These are phyloP conservation scores for Penicillium roqueforti DNA, from an alignment of 495 filamentous ascomycete species.

Conservation along the genomic window DNA sequence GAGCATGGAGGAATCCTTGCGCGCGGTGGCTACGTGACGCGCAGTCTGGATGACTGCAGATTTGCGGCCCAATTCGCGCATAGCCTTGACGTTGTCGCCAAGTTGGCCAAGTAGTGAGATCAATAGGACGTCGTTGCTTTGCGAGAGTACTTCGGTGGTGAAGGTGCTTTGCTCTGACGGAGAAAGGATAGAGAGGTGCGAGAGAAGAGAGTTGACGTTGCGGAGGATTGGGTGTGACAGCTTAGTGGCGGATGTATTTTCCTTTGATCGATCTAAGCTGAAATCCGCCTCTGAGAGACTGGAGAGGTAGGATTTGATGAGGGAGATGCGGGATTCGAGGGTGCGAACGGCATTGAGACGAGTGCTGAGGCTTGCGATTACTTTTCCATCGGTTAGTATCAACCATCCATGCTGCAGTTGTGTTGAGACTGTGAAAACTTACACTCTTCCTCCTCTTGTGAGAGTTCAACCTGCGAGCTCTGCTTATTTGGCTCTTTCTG, in stretches of 20 bases:
- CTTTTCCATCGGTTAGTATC: constrained; percentile 33
- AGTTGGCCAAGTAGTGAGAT: constrained; percentile 66
- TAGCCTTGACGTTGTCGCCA: constrained; percentile 60
- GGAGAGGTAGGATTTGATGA: constrained; percentile 77
- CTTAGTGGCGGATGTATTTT: constrained; percentile 17
- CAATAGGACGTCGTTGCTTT: constrained; percentile 74
- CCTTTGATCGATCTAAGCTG: constrained; percentile 28
- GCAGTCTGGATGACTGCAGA: constrained; percentile 57
- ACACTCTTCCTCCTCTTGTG: constrained; percentile 74
- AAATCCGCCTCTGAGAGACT: constrained; percentile 60
- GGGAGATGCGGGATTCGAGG: constrained; percentile 75
- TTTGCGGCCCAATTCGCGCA: constrained; percentile 68
- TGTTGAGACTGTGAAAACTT: constrained; percentile 14
- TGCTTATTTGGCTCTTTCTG: constrained; percentile 40
- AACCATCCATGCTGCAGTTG: not conserved
- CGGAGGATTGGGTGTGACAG: constrained; percentile 50
- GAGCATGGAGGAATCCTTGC: constrained; percentile 25
- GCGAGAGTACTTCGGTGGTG: constrained; percentile 59
- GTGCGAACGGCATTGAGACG: constrained; percentile 91
- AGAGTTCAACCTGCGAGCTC: constrained; percentile 48
- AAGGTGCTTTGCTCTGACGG: constrained; percentile 52
- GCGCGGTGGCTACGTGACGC: constrained; percentile 26
- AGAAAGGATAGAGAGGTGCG: constrained; percentile 51
- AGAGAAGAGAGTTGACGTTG: constrained; percentile 53
- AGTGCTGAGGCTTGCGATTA: constrained; percentile 68